These are phyloP conservation scores for Candida chauliodis DNA, from an alignment of 805 yeast species.

Conservation along the genomic window DNA sequence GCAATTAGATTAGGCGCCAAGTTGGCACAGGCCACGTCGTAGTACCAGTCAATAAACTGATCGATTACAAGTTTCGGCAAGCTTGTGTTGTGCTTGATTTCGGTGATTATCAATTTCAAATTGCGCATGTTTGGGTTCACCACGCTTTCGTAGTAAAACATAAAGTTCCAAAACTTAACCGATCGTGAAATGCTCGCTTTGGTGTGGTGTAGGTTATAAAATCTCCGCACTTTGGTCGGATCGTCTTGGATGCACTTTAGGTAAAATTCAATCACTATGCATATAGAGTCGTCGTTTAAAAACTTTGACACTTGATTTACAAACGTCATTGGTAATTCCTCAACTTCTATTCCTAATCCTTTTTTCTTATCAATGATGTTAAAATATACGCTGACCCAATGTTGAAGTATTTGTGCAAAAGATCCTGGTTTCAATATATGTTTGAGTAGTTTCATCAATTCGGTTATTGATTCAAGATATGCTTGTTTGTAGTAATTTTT, in stretches of 20 bases:
- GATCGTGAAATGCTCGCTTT: conserved; percentile 36
- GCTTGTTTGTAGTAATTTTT: conserved; percentile 14
- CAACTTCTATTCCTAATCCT: not conserved
- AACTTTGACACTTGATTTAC: conserved; percentile 21
- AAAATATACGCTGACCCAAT: conserved; percentile 4
- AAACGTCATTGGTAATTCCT: not conserved
- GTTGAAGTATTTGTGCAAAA: not conserved
- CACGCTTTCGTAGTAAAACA: conserved; percentile 49
- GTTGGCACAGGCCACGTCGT: conserved; percentile 18
- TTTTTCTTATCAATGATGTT: conserved; percentile 9
- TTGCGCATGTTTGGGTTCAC: conserved; percentile 41
- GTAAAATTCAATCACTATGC: conserved; percentile 32
- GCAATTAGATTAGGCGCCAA: conserved; percentile 6
- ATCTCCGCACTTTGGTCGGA: conserved; percentile 15
- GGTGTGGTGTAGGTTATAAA: conserved; percentile 25
- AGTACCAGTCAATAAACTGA: conserved; percentile 19
- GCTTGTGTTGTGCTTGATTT: conserved; percentile 42
- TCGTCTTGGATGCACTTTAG: conserved; percentile 23
- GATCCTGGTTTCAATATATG: not conserved
- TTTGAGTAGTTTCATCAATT: conserved; percentile 8
- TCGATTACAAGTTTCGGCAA: conserved; percentile 50
- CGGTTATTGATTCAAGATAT: conserved; percentile 15
- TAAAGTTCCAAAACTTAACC: conserved; percentile 53
- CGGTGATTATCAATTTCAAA: conserved; percentile 41
- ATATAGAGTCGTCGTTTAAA: conserved; percentile 40